These are phyloP conservation scores for Leavenworthia alabamica DNA, from an alignment of 345 rosid genomes.

Conservation along the genomic window DNA sequence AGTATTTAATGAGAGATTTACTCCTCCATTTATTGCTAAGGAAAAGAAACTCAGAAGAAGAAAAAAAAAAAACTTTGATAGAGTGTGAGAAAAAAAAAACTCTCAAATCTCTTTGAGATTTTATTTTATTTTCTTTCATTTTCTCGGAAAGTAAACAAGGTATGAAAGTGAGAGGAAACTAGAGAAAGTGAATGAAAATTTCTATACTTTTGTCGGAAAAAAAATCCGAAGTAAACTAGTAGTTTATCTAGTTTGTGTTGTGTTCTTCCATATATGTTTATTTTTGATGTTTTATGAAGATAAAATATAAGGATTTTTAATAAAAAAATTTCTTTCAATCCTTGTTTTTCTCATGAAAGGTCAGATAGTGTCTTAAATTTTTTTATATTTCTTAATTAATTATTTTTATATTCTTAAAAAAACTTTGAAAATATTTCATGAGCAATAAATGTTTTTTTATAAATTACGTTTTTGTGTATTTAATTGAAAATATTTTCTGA, in stretches of 20 bases:
- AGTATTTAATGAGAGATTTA: slow-evolving; percentile 37
- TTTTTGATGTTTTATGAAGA: background rate
- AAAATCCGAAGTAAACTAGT: background rate
- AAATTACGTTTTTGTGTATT: slow-evolving; percentile 28
- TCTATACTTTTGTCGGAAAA: background rate
- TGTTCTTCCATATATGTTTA: background rate
- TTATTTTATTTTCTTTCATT: slow-evolving; percentile 1
- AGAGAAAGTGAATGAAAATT: slow-evolving; percentile 13
- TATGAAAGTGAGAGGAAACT: slow-evolving; percentile 9
- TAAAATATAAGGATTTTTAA: background rate
- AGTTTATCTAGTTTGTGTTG: slow-evolving; percentile 9
- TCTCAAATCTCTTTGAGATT: slow-evolving; percentile 18
- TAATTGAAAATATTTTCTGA: slow-evolving; percentile 6
- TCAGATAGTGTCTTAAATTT: slow-evolving; percentile 20
- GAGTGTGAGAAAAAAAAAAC: background rate
- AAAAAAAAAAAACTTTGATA: background rate
- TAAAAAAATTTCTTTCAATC: background rate
- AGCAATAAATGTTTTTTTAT: slow-evolving; percentile 25
- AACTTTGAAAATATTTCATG: background rate
- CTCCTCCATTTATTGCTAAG: slow-evolving; percentile 43
- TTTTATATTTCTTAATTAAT: no score
- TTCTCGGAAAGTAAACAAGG: slow-evolving; percentile 19
- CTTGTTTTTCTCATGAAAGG: slow-evolving; percentile 20
- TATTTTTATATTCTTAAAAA: no score
- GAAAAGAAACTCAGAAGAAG: background rate